Evolutionary conservation across 1,284 basidiomycete species (phyloP).

Genomic region (Peniophora sp.): DNA sequence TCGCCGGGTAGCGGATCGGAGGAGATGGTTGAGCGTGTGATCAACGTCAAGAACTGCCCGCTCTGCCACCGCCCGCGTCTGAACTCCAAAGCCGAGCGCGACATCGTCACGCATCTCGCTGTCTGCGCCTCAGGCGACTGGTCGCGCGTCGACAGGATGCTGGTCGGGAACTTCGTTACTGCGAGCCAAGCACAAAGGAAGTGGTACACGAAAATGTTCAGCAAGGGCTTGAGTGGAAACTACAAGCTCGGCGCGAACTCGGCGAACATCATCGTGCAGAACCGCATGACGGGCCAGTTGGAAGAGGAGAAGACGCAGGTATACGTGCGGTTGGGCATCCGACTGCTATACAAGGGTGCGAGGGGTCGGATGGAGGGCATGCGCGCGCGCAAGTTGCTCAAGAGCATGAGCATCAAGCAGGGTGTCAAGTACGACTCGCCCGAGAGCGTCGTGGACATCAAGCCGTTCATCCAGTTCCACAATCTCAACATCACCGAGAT

Average conservation of each 20-base stretch:
- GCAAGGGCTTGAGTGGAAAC: conserved; percentile 77
- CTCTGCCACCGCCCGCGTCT: conserved; percentile 86
- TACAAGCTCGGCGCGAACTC: conserved; percentile 93
- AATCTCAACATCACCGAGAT: conserved; percentile 80
- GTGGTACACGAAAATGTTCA: conserved; percentile 88
- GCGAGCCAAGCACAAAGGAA: conserved; percentile 94
- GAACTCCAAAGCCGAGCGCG: conserved; percentile 81
- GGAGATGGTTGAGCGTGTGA: conserved; percentile 76
- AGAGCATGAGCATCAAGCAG: conserved; percentile 90
- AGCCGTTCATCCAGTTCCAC: conserved; percentile 87
- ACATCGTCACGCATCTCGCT: conserved; percentile 90
- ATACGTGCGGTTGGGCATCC: conserved; percentile 89
- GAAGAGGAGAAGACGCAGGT: conserved; percentile 99
- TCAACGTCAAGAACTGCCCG: conserved; percentile 92
- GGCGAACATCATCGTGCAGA: conserved; percentile 95
- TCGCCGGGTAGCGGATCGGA: conserved; percentile 18
- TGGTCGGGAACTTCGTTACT: conserved; percentile 95
- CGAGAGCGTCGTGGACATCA: conserved; percentile 79
- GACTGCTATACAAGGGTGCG: conserved; percentile 90
- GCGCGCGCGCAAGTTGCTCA: conserved; percentile 73
- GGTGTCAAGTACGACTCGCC: conserved; percentile 89
- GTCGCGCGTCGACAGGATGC: conserved; percentile 80
- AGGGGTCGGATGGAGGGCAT: conserved; percentile 87
- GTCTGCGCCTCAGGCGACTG: conserved; percentile 93
- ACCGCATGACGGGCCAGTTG: conserved; percentile 82